phyloP scores from a whole-genome alignment of 2,329 filamentous ascomycete genomes.

The Penicillium sp. region DNA sequence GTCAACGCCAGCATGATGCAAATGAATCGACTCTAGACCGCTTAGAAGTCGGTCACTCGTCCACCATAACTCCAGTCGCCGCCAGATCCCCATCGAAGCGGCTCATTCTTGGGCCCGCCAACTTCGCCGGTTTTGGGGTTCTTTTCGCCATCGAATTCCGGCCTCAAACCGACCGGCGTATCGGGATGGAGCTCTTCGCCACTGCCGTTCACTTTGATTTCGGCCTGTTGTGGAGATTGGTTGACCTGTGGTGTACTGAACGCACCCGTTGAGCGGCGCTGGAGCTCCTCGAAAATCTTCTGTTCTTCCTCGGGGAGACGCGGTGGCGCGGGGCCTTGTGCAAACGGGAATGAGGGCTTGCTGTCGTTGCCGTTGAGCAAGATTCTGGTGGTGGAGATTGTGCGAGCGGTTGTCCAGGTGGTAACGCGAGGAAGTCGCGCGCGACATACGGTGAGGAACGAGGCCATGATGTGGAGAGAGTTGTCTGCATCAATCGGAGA shows the following conservation, averaged over 20 bases:
- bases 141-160: conserved; percentile 85
- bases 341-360: conserved; percentile 32
- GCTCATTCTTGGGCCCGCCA: conserved; percentile 95
- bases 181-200: conserved; percentile 65
- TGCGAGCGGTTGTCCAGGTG: conserved; percentile 20
- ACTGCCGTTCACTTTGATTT: conserved; percentile 50
- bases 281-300: conserved; percentile 82
- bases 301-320: conserved; percentile 84
- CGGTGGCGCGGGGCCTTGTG: conserved; percentile 62
- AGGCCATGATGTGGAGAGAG: conserved; percentile 12
- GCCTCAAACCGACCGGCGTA: conserved; percentile 67
- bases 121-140: conserved; percentile 95
- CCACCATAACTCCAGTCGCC: conserved; percentile 94
- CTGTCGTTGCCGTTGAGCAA: conserved; percentile 21
- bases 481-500: conserved; percentile 1
- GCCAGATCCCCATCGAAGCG: conserved; percentile 70
- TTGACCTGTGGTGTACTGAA: conserved; percentile 63
- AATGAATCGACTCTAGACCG: background rate
- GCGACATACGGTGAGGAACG: conserved; percentile 25
- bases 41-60: conserved; percentile 80
- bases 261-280: conserved; percentile 67
- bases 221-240: conserved; percentile 46
- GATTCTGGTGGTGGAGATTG: conserved; percentile 25
- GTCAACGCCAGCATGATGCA: conserved; percentile 23
- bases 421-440: conserved; percentile 41